Evolutionary conservation across 768 basidiomycete genomes (phyloP).

Genomic region (Termitomyces sp.): DNA sequence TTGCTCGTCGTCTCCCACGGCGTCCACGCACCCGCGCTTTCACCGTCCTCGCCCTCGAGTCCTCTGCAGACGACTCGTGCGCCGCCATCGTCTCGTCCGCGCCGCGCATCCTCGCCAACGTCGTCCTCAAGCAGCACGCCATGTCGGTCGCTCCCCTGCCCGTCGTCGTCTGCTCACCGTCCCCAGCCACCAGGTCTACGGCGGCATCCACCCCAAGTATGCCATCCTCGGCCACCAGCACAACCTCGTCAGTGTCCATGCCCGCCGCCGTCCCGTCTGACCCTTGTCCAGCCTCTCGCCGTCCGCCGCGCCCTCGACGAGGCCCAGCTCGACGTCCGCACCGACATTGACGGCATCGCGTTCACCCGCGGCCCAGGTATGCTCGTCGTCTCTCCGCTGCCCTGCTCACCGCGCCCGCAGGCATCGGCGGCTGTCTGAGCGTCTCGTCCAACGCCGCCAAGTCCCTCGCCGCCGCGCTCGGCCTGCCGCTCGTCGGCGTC

Average conservation of each 20-base stretch:
- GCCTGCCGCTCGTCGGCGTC: conserved; percentile 82
- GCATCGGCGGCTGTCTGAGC: conserved; percentile 76
- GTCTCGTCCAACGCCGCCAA: conserved; percentile 83
- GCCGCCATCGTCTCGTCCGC: conserved; percentile 78
- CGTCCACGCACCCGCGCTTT: conserved; percentile 25
- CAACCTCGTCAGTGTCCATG: conserved; percentile 51
- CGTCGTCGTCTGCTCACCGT: not conserved
- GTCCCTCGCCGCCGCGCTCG: conserved; percentile 68
- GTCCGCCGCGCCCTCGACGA: conserved; percentile 63
- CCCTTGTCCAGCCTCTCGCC: conserved; percentile 56
- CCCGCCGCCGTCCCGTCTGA: not conserved
- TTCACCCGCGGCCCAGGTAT: conserved; percentile 75
- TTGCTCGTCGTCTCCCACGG: not conserved
- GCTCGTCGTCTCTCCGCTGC: too few relatives aligned
- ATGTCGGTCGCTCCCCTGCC: conserved; percentile 33
- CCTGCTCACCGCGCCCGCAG: conserved; percentile 16
- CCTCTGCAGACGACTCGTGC: conserved; percentile 93
- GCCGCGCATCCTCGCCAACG: conserved; percentile 70
- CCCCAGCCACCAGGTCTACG: conserved; percentile 49
- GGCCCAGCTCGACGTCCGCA: conserved; percentile 47
- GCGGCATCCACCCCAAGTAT: conserved; percentile 75
- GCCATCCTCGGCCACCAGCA: conserved; percentile 77
- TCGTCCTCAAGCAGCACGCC: conserved; percentile 79
- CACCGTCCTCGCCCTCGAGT: conserved; percentile 75
- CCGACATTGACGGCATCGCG: conserved; percentile 80